A percentile compares a stretch with the other conserved stretches of the same genome.
Evolutionary conservation across 2,329 filamentous ascomycete genomes (phyloP).

Genomic region (Alternaria gaisen): DNA sequence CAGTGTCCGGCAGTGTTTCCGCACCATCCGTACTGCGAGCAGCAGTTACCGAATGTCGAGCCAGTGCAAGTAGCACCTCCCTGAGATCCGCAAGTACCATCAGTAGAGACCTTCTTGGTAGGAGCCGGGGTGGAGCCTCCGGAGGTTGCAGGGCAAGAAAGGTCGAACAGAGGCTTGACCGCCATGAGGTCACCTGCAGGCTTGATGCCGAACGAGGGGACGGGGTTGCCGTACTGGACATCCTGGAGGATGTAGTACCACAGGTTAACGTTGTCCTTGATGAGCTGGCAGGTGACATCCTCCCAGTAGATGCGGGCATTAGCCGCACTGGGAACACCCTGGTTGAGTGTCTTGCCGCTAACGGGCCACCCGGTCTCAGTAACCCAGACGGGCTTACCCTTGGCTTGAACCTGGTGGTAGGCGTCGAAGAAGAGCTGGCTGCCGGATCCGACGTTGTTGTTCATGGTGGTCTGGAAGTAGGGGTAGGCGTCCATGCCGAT

Average conservation of each 20-base stretch:
- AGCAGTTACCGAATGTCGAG: conserved; percentile 23
- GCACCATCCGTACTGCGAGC: conserved; percentile 22
- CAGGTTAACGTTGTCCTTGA: conserved; percentile 64
- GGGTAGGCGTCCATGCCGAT: conserved; percentile 85
- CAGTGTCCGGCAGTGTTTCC: conserved; percentile 21
- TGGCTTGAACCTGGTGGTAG: conserved; percentile 59
- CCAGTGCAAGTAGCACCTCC: conserved; percentile 17
- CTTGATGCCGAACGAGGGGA: conserved; percentile 76
- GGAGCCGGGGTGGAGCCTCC: background rate
- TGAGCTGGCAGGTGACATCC: conserved; percentile 74
- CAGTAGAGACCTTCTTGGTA: conserved; percentile 11
- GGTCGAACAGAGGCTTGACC: conserved; percentile 46
- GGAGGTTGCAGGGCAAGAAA: conserved; percentile 44
- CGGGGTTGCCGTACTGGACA: conserved; percentile 64
- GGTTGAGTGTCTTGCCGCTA: conserved; percentile 68
- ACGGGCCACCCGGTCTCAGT: conserved; percentile 92
- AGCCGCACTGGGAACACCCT: conserved; percentile 67
- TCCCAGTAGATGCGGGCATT: conserved; percentile 87
- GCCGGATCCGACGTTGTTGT: conserved; percentile 66
- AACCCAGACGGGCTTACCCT: conserved; percentile 80
- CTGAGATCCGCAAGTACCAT: conserved; percentile 18
- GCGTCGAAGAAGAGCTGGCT: conserved; percentile 74
- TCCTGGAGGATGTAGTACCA: conserved; percentile 83
- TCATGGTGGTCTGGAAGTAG: conserved; percentile 76
- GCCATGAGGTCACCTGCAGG: conserved; percentile 53